A percentile compares a stretch with the other conserved stretches of the same genome.
Conservation (phyloP, 176 grass and related monocot genomes). For the Aegilops longissima region DNA sequence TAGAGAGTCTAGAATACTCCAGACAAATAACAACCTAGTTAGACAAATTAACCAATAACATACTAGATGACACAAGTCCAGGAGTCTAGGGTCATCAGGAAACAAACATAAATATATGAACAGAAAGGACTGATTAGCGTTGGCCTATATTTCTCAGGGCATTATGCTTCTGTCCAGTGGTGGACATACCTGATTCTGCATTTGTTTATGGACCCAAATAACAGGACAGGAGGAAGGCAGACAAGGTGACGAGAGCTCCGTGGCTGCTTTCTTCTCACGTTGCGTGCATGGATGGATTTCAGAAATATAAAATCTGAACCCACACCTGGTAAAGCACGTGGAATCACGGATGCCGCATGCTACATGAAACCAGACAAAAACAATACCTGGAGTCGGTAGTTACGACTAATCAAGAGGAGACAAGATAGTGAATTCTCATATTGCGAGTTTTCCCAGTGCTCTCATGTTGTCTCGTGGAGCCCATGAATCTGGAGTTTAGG, state of each 20-base stretch:
- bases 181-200: neutral
- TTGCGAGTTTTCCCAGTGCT: neutral
- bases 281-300: conserved; percentile 57
- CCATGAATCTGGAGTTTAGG: neutral
- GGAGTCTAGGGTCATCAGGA: conserved; percentile 13
- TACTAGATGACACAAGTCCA: neutral
- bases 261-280: conserved; percentile 28
- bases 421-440: neutral
- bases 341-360: neutral
- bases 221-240: neutral
- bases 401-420: neutral
- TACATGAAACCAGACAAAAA: neutral
- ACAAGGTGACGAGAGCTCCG: conserved; percentile 22
- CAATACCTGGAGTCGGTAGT: neutral
- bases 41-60: neutral
- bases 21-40: neutral
- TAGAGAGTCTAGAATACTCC: conserved; percentile 17
- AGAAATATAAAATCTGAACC: conserved; percentile 6
- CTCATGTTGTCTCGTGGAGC: neutral
- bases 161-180: neutral
- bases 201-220: conserved; percentile 13
- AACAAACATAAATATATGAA: neutral
- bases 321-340: conserved; percentile 26
- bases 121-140: neutral
- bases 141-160: neutral